Base-by-base conservation (phyloP, 163 green algal species). In the Scenedesmus sp. region DNA sequence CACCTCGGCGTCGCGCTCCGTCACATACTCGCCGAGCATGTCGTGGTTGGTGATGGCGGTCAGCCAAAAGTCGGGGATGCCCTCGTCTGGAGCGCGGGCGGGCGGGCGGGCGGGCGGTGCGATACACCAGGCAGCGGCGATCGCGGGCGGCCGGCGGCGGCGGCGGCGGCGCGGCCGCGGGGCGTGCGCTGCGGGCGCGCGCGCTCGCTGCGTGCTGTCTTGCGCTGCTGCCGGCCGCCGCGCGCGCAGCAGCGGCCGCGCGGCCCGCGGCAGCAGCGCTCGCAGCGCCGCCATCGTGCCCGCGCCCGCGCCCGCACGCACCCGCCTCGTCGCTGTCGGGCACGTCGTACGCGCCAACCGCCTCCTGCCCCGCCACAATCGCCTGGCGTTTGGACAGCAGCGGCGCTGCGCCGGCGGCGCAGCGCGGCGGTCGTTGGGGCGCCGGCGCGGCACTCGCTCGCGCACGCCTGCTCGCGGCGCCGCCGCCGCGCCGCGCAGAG, bases 31-130 rank as follows among this genome's bases (percentile, higher is more conserved):
- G 10, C 77, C 75, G 26, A 88, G 47, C 81, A 87, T 88, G 54
- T 94, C 89, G 82, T 96, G 83, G 74, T 96, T 96, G 74, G 86
- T 90, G 63, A 99, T 84, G 14, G 92, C 94, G 15, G 80, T 91
- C n/a, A 96, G 78, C 95, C 95, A 99, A 80, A 99, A 99, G 47
- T 97, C 91, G 22, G 92, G 93, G 33, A 98, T 89, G 78, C 92
- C 90, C 53, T 77, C 44, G 66, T 85, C 51, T 88, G 82, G 63
- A 65, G 4, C 22, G n/a, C 22, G 51, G 51, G 51, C 39, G 39
- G 7, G 10, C 7, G 39, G 7, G 39, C 6, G 39, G 39, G 39
- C 39, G 39, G 39, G 7, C 39, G 39, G 39, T 47, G 39, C 39
- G 10, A 47, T 47, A 10, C 39, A 47, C 10, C 7, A 6, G 6